A percentile compares a stretch with the other conserved stretches of the same genome.
phyloP scores from a whole-genome alignment of 1,139 yeast species.

The Hyphopichia wangnamkhiaoensis region DNA sequence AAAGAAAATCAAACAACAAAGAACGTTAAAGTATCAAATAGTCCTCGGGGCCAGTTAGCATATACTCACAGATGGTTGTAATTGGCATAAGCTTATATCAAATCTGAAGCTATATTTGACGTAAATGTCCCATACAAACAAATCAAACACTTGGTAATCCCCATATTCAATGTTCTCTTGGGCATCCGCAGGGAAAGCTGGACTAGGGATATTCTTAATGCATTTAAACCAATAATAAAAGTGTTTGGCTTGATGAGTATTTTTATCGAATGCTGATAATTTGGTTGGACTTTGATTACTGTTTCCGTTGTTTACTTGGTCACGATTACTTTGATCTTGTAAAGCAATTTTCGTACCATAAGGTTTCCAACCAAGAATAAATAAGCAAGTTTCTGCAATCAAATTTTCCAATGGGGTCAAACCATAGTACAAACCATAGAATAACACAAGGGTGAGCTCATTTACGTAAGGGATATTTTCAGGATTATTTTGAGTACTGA shows the following conservation, averaged over 20 bases:
- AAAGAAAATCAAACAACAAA: neutral
- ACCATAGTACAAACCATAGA: conserved; percentile 63
- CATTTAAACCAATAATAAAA: conserved; percentile 42
- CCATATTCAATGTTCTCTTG: conserved; percentile 28
- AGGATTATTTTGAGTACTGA: conserved; percentile 23
- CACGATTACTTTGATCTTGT: conserved; percentile 1
- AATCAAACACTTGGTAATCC: conserved; percentile 48
- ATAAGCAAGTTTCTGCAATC: conserved; percentile 44
- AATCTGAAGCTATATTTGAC: conserved; percentile 40
- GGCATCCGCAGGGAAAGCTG: conserved; percentile 9
- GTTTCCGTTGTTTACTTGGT: neutral
- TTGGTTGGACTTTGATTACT: neutral
- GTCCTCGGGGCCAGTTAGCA: conserved; percentile 9
- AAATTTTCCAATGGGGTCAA: conserved; percentile 51
- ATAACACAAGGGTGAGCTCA: conserved; percentile 49
- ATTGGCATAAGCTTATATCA: conserved; percentile 31
- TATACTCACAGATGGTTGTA: conserved; percentile 29
- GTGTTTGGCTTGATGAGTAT: conserved; percentile 10
- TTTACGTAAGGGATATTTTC: conserved; percentile 24
- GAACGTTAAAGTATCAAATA: neutral
- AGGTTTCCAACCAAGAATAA: conserved; percentile 48
- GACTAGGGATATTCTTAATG: conserved; percentile 20
- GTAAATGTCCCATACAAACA: conserved; percentile 45
- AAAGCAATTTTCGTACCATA: conserved; percentile 21
- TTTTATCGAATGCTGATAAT: conserved; percentile 5